Evolutionary conservation across 140 eudicot species (phyloP).

Genomic region (Anethum foeniculum): DNA sequence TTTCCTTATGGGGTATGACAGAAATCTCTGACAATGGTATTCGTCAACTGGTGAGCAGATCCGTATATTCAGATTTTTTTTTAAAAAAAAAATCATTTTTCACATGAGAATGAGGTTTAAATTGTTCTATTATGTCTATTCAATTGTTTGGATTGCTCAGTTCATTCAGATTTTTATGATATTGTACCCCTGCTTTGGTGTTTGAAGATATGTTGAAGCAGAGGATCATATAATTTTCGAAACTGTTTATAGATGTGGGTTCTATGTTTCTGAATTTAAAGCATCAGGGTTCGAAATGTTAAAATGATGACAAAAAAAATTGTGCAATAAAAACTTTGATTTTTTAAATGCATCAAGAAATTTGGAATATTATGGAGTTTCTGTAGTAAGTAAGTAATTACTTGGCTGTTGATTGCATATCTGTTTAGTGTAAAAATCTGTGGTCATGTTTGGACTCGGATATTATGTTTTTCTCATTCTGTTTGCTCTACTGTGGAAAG

Average conservation of each 20-base stretch:
- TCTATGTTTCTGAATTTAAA: not conserved
- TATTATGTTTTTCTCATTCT: not conserved
- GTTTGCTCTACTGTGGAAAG: not conserved
- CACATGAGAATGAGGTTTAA: not conserved
- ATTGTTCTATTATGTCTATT: not conserved
- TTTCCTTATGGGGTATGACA: conserved; percentile 91
- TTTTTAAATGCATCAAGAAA: not conserved
- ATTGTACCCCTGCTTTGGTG: not conserved
- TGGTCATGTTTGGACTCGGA: not conserved
- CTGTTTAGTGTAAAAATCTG: not conserved
- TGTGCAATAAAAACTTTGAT: not conserved
- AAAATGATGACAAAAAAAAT: not conserved
- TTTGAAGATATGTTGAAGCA: not conserved
- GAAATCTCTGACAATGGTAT: conserved; percentile 85
- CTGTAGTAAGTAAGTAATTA: not conserved
- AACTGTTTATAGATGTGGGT: not conserved
- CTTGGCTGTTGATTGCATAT: not conserved
- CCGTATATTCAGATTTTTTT: not conserved
- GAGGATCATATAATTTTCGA: not conserved
- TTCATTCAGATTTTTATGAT: not conserved
- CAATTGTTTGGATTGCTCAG: not conserved
- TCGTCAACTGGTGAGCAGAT: conserved; percentile 62
- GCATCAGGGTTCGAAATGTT: not conserved
- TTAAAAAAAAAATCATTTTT: no score
- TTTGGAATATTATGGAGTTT: not conserved